Conservation (phyloP, 495 filamentous ascomycete genomes). For the Sphaerosporella brunnea region DNA sequence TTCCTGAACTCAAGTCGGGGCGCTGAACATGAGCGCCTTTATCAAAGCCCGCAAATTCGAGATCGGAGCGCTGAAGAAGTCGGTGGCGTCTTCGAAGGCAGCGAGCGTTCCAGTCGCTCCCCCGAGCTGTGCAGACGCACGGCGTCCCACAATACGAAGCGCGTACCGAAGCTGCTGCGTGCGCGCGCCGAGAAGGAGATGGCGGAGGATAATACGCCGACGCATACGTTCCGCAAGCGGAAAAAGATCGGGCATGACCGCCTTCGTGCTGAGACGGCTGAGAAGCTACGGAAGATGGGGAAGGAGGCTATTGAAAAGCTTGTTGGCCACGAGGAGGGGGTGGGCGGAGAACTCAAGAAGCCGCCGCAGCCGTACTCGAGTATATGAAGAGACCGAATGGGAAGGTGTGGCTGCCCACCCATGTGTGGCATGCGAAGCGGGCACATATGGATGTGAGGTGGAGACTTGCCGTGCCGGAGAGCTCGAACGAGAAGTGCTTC, state of each 20-base stretch:
- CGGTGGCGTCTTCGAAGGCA: slow-evolving; percentile 55
- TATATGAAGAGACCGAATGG: slow-evolving; percentile 70
- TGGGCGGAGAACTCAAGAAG: slow-evolving; percentile 41
- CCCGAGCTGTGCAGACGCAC: slow-evolving; percentile 72
- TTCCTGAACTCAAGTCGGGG: slow-evolving; percentile 57
- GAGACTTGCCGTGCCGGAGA: slow-evolving; percentile 71
- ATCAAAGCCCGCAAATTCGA: slow-evolving; percentile 69
- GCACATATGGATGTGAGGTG: slow-evolving; percentile 76
- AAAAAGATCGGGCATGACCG: slow-evolving; percentile 47
- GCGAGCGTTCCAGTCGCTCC: slow-evolving; percentile 78
- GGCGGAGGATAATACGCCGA: slow-evolving; percentile 82
- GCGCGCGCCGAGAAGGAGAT: slow-evolving; percentile 61
- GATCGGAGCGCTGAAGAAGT: slow-evolving; percentile 63
- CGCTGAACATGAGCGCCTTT: slow-evolving; percentile 64
- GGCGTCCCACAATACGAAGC: slow-evolving; percentile 85
- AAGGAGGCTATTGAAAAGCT: slow-evolving; percentile 37
- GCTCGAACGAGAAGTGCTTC: slow-evolving; percentile 76
- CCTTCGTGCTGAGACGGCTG: slow-evolving; percentile 70
- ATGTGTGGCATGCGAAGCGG: slow-evolving; percentile 83
- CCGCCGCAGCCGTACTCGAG: slow-evolving; percentile 49
- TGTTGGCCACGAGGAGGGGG: slow-evolving; percentile 1
- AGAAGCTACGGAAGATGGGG: slow-evolving; percentile 48
- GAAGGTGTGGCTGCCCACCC: slow-evolving; percentile 91
- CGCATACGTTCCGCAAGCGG: slow-evolving; percentile 49
- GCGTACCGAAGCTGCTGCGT: slow-evolving; percentile 64